A percentile compares a stretch with the other conserved stretches of the same genome.
Evolutionary conservation across 768 basidiomycete genomes (phyloP).

Genomic region (Amyloporia xantha): DNA sequence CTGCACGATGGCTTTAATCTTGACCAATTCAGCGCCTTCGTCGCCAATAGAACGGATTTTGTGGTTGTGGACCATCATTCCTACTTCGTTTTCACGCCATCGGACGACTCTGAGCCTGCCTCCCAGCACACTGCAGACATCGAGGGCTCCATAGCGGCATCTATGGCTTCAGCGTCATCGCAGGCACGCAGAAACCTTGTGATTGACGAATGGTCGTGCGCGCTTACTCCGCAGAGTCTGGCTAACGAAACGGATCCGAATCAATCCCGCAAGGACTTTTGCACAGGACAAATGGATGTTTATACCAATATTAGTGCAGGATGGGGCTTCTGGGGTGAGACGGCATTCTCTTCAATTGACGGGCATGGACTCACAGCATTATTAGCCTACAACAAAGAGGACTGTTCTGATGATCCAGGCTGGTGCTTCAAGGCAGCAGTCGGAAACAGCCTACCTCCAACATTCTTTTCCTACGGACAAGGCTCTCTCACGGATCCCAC

Average conservation of each 20-base stretch:
- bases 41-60: slow-evolving; percentile 48
- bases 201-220: slow-evolving; percentile 48
- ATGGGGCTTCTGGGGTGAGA: slow-evolving; percentile 66
- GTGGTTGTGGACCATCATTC: slow-evolving; percentile 71
- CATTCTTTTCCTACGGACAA: slow-evolving; percentile 48
- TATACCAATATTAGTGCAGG: slow-evolving; percentile 54
- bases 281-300: slow-evolving; percentile 49
- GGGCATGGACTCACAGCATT: slow-evolving; percentile 1
- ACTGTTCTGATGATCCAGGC: slow-evolving; percentile 48
- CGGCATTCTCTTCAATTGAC: background rate
- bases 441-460: slow-evolving; percentile 46
- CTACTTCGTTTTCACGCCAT: slow-evolving; percentile 58
- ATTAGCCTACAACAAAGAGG: slow-evolving; percentile 52
- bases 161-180: slow-evolving; percentile 24
- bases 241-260: slow-evolving; percentile 38
- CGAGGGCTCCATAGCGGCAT: slow-evolving; percentile 17
- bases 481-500: slow-evolving; percentile 17
- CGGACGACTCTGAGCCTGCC: slow-evolving; percentile 42
- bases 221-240: slow-evolving; percentile 43
- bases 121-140: slow-evolving; percentile 37
- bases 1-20: slow-evolving; percentile 65
- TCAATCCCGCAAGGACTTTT: slow-evolving; percentile 43
- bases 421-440: slow-evolving; percentile 69
- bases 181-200: slow-evolving; percentile 37
- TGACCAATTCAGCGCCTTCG: slow-evolving; percentile 40